Conservation (phyloP, 805 yeast genomes). For the Hermanozyma aechmeae region DNA sequence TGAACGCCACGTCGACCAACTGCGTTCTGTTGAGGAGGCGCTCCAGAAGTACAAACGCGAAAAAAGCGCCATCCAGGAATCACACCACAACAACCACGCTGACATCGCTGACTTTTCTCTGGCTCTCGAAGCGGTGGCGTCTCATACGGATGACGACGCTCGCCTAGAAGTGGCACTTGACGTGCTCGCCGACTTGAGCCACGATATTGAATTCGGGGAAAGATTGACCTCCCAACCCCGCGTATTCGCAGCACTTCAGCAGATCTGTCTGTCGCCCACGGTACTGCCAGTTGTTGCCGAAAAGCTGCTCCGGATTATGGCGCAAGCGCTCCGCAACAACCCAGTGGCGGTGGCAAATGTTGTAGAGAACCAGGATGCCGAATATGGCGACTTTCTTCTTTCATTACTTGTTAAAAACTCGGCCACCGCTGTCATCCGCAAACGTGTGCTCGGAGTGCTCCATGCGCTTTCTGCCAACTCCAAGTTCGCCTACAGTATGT, state of each 20-base stretch:
- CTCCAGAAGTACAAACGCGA: too few relatives aligned
- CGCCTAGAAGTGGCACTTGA: conserved; percentile 28
- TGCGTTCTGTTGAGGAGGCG: too few relatives aligned
- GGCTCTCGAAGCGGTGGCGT: too few relatives aligned
- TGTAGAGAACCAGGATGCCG: conserved; percentile 10
- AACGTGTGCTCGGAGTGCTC: conserved; percentile 43
- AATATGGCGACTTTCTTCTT: conserved; percentile 13
- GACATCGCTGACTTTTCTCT: too few relatives aligned
- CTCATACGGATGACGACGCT: too few relatives aligned
- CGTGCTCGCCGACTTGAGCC: conserved; percentile 49
- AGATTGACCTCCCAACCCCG: conserved; percentile 29
- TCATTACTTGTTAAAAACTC: conserved; percentile 8
- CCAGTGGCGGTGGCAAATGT: conserved; percentile 40
- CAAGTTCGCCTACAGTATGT: conserved; percentile 21
- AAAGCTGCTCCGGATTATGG: conserved; percentile 48
- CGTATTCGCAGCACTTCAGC: conserved; percentile 21
- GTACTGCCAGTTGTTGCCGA: conserved; percentile 29
- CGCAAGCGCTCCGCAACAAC: conserved; percentile 67
- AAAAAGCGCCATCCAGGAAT: too few relatives aligned
- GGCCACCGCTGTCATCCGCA: conserved; percentile 26
- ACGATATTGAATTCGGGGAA: conserved; percentile 55
- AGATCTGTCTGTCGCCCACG: conserved; percentile 7
- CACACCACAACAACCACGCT: too few relatives aligned
- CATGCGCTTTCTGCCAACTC: conserved; percentile 34
- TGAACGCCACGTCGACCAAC: too few relatives aligned